Evolutionary conservation across 768 basidiomycete species (phyloP), one percentile per base, ranked within the genome.

Genomic region (Kwoniella dendrophila): DNA sequence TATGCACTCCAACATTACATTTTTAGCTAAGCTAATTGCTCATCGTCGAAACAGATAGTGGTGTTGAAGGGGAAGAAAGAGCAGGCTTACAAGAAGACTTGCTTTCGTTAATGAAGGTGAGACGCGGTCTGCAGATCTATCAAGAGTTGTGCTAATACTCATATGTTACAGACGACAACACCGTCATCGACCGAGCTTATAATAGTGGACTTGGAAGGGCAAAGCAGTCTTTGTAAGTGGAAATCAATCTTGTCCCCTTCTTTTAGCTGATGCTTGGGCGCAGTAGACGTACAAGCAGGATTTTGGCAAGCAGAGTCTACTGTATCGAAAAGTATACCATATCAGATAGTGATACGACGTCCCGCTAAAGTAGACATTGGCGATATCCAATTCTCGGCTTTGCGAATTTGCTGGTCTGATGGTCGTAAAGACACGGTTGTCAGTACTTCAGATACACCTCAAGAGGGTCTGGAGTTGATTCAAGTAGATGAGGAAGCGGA

Each of bases 281-380:
- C 60, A 93, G 92, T 93, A 62, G 81, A 86, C 36, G 83, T 86
- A 0, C 81, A 80, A 30, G 79, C 87, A 3, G 82, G 86, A 0
- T 97, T 96, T 77, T 93, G 90, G 88, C 75, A 82, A 7, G 63
- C 83, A 0, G 83, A 86, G 59, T 84, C 86, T 26, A 82, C 83
- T 53, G 83, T 93, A 4, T 84, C 82, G 10, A 84, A 87, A 63
- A 74, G 80, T 2, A 84, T 84, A 0, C 84, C 89, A 0, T 96
- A 91, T 78, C 93, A 97, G 75, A 69, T 96, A 7, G 80, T 82
- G 7, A 73, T 96, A 30, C 78, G 81, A 1, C 84, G 88, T 0
- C 85, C 86, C 0, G 69, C 77, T 0, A 69, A 79, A 3, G 80
- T 84, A 12, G 74, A 82, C 0, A 81, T 90, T 20, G 82, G 84